Percentiles rank a stretch among this genome's conserved stretches.
phyloP scores from a whole-genome alignment of 2,329 filamentous ascomycete genomes.

The Periglandula ipomoeae region DNA sequence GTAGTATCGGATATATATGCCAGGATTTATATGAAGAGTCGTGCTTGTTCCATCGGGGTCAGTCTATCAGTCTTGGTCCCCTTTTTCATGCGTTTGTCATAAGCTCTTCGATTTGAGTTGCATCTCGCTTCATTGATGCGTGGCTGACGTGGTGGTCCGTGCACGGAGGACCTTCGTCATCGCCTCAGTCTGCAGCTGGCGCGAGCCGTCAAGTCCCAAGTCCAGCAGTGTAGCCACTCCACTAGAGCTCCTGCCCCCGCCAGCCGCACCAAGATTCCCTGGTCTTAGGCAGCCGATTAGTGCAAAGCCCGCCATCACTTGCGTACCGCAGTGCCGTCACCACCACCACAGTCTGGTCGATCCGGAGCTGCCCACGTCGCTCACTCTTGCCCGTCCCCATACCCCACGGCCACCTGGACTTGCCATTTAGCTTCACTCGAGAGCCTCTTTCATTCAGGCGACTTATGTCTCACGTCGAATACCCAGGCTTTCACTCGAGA shows the following conservation, averaged over 20 bases:
- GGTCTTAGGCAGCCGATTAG: not conserved
- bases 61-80: too few relatives aligned
- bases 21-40: too few relatives aligned
- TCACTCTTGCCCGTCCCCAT: not conserved
- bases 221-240: too few relatives aligned
- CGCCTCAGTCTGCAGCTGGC: too few relatives aligned
- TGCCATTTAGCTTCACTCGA: not conserved
- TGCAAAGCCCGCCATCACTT: not conserved
- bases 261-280: not conserved
- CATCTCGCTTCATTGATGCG: too few relatives aligned
- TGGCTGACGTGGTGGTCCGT: too few relatives aligned
- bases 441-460: not conserved
- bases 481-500: conserved; percentile 2
- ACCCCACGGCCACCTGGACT: conserved; percentile 1
- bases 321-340: not conserved
- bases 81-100: too few relatives aligned
- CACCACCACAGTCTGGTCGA: not conserved
- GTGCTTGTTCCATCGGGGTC: too few relatives aligned
- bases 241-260: not conserved
- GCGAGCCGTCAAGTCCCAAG: too few relatives aligned
- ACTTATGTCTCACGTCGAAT: not conserved
- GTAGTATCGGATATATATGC: too few relatives aligned
- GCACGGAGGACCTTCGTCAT: too few relatives aligned
- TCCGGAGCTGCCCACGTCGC: conserved; percentile 7
- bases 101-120: too few relatives aligned